Evolutionary conservation across 2,329 filamentous ascomycete genomes (phyloP).

Genomic region (Ophiostoma sp.): DNA sequence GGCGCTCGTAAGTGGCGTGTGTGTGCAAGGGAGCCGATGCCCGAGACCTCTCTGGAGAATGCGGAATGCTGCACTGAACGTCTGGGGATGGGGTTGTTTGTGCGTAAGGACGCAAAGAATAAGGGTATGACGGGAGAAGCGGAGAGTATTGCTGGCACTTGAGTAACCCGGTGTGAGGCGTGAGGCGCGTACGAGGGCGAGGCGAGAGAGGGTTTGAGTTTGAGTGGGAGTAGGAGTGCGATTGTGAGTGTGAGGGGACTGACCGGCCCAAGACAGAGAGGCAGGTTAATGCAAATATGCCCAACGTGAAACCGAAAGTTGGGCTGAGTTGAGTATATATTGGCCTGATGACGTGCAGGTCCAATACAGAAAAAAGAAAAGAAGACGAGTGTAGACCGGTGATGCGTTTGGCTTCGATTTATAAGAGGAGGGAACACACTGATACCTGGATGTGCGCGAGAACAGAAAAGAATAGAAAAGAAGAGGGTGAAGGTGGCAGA

Average conservation of each 20-base stretch:
- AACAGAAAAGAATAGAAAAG: neutral
- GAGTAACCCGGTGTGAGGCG: slow-evolving; percentile 7
- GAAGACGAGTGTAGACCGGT: neutral
- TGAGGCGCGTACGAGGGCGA: slow-evolving; percentile 2
- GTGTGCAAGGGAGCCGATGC: neutral
- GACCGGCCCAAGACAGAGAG: slow-evolving; percentile 4
- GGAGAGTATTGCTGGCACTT: neutral
- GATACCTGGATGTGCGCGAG: neutral
- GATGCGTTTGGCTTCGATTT: neutral
- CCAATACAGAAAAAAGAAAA: neutral
- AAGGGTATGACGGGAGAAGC: neutral
- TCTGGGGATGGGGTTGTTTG: neutral
- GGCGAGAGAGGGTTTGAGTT: neutral
- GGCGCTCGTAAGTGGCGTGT: neutral
- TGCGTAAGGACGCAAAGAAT: neutral
- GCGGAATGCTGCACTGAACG: slow-evolving; percentile 4
- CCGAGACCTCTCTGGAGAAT: neutral
- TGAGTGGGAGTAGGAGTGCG: neutral
- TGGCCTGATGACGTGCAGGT: slow-evolving; percentile 6
- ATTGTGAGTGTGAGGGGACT: slow-evolving; percentile 1
- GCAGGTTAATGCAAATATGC: slow-evolving; percentile 47
- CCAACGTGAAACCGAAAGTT: slow-evolving; percentile 38
- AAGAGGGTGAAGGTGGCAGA: neutral
- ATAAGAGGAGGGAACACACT: neutral
- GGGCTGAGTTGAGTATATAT: slow-evolving; percentile 6